phyloP scores from a whole-genome alignment of 768 basidiomycete genomes.

The Trametes sanguinea region DNA sequence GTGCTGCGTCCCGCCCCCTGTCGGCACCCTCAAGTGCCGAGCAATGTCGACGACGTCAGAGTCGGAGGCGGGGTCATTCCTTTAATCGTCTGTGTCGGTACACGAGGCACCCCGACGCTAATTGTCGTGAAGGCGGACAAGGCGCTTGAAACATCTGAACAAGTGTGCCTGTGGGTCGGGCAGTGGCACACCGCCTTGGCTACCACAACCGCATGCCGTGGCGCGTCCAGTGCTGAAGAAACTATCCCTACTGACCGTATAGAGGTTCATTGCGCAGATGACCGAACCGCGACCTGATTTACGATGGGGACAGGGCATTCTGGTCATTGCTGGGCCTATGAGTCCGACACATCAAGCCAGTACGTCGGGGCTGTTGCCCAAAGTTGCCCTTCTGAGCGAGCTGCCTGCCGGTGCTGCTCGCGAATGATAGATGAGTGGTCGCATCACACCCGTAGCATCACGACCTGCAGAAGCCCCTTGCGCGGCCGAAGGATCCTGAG shows the following conservation, averaged over 20 bases:
- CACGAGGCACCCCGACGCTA: slow-evolving; percentile 20
- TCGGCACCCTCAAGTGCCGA: no score
- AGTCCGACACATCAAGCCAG: no score
- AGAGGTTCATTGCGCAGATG: background rate
- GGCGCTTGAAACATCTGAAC: slow-evolving; percentile 9
- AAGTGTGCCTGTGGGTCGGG: slow-evolving; percentile 5
- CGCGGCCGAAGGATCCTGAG: background rate
- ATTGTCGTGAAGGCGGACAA: background rate
- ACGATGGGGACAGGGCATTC: no score
- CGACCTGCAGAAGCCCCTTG: background rate
- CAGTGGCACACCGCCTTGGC: slow-evolving; percentile 9
- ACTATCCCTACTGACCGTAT: background rate
- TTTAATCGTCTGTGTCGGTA: slow-evolving; percentile 4
- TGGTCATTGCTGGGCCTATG: no score
- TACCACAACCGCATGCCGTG: slow-evolving; percentile 16
- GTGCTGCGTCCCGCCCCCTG: no score
- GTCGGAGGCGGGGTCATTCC: slow-evolving; percentile 1
- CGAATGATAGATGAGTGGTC: background rate
- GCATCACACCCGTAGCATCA: background rate
- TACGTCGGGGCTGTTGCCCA: no score
- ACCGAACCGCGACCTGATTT: no score
- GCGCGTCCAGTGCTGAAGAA: slow-evolving; percentile 6
- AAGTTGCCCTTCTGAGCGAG: slow-evolving; percentile 1
- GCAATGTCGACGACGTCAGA: background rate
- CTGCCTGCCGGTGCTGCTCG: background rate